Conservation (phyloP, 2,329 filamentous ascomycete genomes). For the Rutstroemia sydowiana region DNA sequence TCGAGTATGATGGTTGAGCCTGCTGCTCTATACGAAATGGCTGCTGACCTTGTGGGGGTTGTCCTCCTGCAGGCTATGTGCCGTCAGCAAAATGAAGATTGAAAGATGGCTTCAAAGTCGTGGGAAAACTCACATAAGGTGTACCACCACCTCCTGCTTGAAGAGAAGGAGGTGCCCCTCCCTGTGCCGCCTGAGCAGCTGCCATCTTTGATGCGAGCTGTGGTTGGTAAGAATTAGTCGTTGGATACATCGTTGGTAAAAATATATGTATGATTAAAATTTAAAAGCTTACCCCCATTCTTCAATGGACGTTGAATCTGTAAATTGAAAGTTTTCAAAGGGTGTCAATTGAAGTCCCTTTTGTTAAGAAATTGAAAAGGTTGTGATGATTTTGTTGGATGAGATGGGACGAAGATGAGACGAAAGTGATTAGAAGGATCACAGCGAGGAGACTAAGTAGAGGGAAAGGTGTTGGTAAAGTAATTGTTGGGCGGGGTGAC, state of each 20-base stretch:
- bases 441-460: no score
- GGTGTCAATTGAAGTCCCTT: background rate
- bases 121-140: slow-evolving; percentile 7
- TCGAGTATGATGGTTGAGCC: background rate
- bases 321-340: background rate
- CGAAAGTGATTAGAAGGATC: no score
- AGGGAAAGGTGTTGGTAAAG: no score
- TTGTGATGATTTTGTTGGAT: no score
- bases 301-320: slow-evolving; percentile 8
- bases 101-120: no score
- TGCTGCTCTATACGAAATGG: background rate
- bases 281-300: slow-evolving; percentile 12
- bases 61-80: slow-evolving; percentile 3
- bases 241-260: slow-evolving; percentile 2
- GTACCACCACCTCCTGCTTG: slow-evolving; percentile 1
- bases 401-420: no score
- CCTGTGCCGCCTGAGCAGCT: slow-evolving; percentile 7
- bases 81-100: background rate
- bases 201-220: slow-evolving; percentile 10
- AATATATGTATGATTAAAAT: background rate
- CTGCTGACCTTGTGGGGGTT: background rate
- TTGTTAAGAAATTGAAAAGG: no score
- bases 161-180: slow-evolving; percentile 4
- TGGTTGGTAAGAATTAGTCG: slow-evolving; percentile 5
- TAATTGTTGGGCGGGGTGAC: no score